phyloP scores from a whole-genome alignment of 2,329 filamentous ascomycete genomes.

The Gliomastix tumulicola region DNA sequence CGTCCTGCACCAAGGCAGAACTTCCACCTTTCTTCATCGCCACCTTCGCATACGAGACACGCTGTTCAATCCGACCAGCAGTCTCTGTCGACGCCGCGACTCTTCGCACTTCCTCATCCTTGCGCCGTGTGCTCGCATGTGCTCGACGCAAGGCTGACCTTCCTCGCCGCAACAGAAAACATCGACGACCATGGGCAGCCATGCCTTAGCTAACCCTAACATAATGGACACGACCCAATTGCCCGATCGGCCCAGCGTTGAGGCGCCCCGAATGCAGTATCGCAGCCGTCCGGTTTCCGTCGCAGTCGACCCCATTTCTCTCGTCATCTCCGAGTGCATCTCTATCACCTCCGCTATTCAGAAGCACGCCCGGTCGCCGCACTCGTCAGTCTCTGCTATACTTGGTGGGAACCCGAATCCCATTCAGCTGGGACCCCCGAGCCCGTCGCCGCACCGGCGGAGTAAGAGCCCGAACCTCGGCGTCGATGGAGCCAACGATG shows the following conservation, averaged over 20 bases:
- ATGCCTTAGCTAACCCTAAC: slow-evolving; percentile 15
- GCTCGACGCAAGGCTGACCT: too few species aligned
- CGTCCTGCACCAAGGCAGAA: too few species aligned
- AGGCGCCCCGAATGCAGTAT: slow-evolving; percentile 46
- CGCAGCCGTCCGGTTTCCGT: slow-evolving; percentile 62
- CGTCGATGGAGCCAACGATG: slow-evolving; percentile 35
- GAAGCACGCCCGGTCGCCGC: slow-evolving; percentile 92
- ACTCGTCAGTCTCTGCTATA: slow-evolving; percentile 94
- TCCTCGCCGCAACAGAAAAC: background rate
- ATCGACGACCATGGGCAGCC: slow-evolving; percentile 20
- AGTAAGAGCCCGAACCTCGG: slow-evolving; percentile 30
- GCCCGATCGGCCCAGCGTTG: slow-evolving; percentile 13
- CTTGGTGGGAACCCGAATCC: slow-evolving; percentile 67
- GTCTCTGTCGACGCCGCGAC: too few species aligned
- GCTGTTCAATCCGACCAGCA: too few species aligned
- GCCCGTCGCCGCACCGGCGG: slow-evolving; percentile 28
- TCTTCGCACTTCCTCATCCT: too few species aligned
- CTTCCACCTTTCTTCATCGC: too few species aligned
- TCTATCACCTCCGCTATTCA: slow-evolving; percentile 97
- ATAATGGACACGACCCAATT: slow-evolving; percentile 14
- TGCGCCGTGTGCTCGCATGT: too few species aligned
- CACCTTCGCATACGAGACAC: too few species aligned
- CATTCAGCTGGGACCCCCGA: slow-evolving; percentile 43
- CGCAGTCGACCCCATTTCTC: slow-evolving; percentile 80
- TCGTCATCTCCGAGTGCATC: slow-evolving; percentile 98